Percentiles rank a stretch among this genome's conserved stretches.
These are phyloP conservation scores for Mycena sanguinolenta DNA, from an alignment of 768 basidiomycete genomes.

Conservation along the genomic window DNA sequence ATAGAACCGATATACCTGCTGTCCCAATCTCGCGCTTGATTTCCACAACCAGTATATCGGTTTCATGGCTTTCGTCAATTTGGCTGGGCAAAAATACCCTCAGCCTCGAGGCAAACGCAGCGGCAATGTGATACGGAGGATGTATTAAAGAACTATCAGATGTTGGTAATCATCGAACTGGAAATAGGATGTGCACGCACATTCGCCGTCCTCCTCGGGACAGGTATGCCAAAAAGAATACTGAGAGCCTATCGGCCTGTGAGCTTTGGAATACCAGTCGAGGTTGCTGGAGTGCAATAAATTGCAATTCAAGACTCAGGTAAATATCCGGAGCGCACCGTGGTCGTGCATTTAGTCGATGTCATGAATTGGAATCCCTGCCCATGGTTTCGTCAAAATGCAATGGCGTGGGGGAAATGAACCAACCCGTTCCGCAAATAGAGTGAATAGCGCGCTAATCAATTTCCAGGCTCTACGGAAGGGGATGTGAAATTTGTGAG, in stretches of 20 bases:
- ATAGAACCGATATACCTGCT: constrained; percentile 49
- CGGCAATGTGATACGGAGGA: constrained; percentile 58
- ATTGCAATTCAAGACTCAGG: constrained; percentile 5
- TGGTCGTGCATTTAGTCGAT: constrained; percentile 66
- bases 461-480: constrained; percentile 67
- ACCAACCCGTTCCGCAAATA: constrained; percentile 71
- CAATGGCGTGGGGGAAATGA: constrained; percentile 7
- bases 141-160: constrained; percentile 52
- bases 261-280: constrained; percentile 77
- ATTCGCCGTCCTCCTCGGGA: constrained; percentile 72
- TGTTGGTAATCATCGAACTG: neutral
- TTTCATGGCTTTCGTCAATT: constrained; percentile 52
- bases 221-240: constrained; percentile 77
- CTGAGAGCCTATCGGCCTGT: constrained; percentile 59
- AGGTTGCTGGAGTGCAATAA: constrained; percentile 58
- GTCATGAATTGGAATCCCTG: constrained; percentile 83
- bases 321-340: constrained; percentile 53
- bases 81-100: constrained; percentile 56
- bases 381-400: constrained; percentile 20
- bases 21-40: constrained; percentile 51
- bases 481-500: constrained; percentile 20
- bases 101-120: constrained; percentile 55
- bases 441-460: constrained; percentile 69
- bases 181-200: constrained; percentile 50
- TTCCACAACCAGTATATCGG: constrained; percentile 68